Evolutionary conservation across 2,329 filamentous ascomycete species (phyloP).

Genomic region (Aspergillus ibericus): DNA sequence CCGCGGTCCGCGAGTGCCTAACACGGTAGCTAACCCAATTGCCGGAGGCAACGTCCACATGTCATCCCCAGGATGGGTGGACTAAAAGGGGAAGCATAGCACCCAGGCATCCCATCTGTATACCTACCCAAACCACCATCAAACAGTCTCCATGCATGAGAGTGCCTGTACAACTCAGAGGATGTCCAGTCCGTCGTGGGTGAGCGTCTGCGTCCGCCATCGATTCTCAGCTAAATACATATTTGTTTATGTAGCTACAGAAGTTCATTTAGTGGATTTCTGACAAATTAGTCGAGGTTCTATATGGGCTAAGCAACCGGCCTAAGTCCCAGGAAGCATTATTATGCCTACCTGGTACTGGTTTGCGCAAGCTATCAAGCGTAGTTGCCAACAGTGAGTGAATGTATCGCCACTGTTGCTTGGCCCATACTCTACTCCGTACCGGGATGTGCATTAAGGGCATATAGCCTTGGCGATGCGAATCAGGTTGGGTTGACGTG

Average conservation of each 20-base stretch:
- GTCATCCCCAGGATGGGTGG: background rate
- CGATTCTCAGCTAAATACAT: background rate
- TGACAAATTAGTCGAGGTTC: background rate
- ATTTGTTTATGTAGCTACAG: background rate
- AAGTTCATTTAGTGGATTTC: too few species aligned
- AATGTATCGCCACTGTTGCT: background rate
- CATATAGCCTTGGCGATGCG: background rate
- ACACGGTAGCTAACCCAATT: background rate
- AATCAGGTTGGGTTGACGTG: background rate
- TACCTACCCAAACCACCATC: conserved; percentile 6
- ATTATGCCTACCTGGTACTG: background rate
- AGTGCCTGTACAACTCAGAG: background rate
- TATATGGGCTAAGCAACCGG: background rate
- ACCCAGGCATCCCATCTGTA: background rate
- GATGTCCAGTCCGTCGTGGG: background rate
- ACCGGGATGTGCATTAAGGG: background rate
- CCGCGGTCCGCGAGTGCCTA: background rate
- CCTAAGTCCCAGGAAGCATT: background rate
- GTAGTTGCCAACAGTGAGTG: background rate
- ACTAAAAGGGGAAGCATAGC: background rate
- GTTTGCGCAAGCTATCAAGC: background rate
- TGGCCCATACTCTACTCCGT: background rate
- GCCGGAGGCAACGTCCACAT: background rate
- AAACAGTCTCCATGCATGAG: background rate
- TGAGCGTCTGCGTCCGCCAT: background rate